phyloP scores from a whole-genome alignment of 1,139 yeast species.

The Taiozyma sp. region DNA sequence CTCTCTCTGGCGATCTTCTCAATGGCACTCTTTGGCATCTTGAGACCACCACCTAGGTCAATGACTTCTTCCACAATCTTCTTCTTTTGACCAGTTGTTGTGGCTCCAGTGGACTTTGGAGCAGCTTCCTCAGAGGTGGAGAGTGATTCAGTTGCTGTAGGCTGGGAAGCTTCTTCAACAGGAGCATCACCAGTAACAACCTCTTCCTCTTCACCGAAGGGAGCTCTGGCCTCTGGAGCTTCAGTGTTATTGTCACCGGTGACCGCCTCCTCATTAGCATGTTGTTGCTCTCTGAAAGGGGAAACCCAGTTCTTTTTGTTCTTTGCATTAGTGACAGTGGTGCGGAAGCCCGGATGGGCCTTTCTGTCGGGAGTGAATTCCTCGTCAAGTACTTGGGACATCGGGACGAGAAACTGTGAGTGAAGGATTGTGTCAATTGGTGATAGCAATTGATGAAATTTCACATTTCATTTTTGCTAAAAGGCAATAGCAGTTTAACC shows the following conservation, averaged over 20 bases:
- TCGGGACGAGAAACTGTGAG: neutral
- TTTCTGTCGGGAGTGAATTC: neutral
- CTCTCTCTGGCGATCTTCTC: conserved; percentile 21
- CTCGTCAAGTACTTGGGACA: neutral
- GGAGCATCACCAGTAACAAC: neutral
- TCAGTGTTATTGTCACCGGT: neutral
- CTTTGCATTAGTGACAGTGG: conserved; percentile 16
- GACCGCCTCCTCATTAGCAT: neutral
- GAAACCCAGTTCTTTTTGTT: conserved; percentile 41
- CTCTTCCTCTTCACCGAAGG: neutral
- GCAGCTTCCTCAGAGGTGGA: neutral
- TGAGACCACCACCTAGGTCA: conserved; percentile 48
- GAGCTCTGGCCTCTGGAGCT: neutral
- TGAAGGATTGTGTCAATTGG: neutral
- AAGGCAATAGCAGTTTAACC: neutral
- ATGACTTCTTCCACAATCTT: conserved; percentile 31
- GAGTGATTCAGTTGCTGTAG: neutral
- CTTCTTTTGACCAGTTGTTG: neutral
- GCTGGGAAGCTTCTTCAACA: neutral
- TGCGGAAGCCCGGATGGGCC: conserved; percentile 10
- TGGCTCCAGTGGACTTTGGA: neutral
- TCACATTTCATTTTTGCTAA: neutral
- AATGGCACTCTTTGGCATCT: conserved; percentile 36
- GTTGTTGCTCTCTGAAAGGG: conserved; percentile 38
- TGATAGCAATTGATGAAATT: neutral